phyloP scores from a whole-genome alignment of 2,329 filamentous ascomycete genomes.

The Beauveria sp. region DNA sequence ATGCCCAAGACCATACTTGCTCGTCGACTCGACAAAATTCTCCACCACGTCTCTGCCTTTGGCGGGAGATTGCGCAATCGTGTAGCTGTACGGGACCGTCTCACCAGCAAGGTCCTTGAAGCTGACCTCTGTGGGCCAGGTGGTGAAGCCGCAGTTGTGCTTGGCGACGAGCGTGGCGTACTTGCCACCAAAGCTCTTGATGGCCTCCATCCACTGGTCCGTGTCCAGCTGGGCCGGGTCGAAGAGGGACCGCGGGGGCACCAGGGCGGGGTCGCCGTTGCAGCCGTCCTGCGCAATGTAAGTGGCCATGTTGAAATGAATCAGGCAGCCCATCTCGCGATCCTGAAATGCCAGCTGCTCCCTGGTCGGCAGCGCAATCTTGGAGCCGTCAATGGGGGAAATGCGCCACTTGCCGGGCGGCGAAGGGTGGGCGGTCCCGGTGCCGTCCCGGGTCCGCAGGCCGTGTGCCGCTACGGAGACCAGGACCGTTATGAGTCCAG shows the following conservation, averaged over 20 bases:
- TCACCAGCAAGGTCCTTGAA: slow-evolving; percentile 19
- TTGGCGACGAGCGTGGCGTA: slow-evolving; percentile 24
- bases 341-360: slow-evolving; percentile 20
- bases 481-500: not conserved
- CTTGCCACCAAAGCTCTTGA: slow-evolving; percentile 19
- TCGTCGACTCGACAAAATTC: slow-evolving; percentile 19
- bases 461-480: not conserved
- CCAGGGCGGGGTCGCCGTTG: slow-evolving; percentile 19
- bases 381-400: slow-evolving; percentile 20
- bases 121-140: slow-evolving; percentile 21
- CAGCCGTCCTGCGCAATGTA: slow-evolving; percentile 20
- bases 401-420: slow-evolving; percentile 16
- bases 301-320: slow-evolving; percentile 21
- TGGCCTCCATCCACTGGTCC: slow-evolving; percentile 22
- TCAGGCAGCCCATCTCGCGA: slow-evolving; percentile 19
- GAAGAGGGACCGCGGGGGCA: slow-evolving; percentile 17
- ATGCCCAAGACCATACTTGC: slow-evolving; percentile 19
- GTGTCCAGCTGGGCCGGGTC: slow-evolving; percentile 18
- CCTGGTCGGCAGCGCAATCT: slow-evolving; percentile 19
- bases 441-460: not conserved
- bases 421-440: no score
- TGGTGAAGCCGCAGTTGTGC: slow-evolving; percentile 24
- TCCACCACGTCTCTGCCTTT: slow-evolving; percentile 19
- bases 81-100: slow-evolving; percentile 21
- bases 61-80: slow-evolving; percentile 20